Evolutionary conservation across 1,284 basidiomycete genomes (phyloP).

Genomic region (Fomitopsis palustris): DNA sequence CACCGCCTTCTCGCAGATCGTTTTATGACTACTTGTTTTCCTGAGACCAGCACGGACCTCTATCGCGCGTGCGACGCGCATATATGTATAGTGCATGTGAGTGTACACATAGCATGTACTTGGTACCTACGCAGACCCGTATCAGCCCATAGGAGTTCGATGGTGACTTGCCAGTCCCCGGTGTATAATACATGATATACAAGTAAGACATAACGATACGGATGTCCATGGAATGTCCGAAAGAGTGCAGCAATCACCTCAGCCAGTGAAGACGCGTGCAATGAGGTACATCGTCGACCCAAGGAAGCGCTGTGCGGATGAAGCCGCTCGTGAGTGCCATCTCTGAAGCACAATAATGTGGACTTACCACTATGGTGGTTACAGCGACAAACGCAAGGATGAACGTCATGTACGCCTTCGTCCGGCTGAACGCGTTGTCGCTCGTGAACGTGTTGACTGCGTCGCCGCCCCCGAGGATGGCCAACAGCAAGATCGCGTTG

Average conservation of each 20-base stretch:
- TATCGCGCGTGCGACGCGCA: neutral
- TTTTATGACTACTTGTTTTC: conserved; percentile 43
- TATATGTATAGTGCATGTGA: neutral
- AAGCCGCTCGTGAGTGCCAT: neutral
- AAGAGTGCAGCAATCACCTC: conserved; percentile 15
- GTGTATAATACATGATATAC: neutral
- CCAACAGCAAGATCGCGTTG: conserved; percentile 74
- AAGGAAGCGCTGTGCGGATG: conserved; percentile 43
- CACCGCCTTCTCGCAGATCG: conserved; percentile 14
- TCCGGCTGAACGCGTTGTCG: conserved; percentile 48
- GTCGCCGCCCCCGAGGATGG: conserved; percentile 69
- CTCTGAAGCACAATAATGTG: neutral
- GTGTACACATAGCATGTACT: neutral
- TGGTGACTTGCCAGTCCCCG: neutral
- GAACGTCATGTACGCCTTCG: conserved; percentile 76
- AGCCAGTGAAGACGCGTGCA: conserved; percentile 58
- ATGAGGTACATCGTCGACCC: conserved; percentile 66
- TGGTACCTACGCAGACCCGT: neutral
- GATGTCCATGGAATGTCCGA: neutral
- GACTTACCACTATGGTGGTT: conserved; percentile 59
- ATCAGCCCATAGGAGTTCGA: neutral
- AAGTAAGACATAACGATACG: conserved; percentile 3
- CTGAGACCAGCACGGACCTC: conserved; percentile 17
- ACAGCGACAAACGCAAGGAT: conserved; percentile 78
- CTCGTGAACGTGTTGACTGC: conserved; percentile 62